Evolutionary conservation across 768 basidiomycete species (phyloP), one percentile per base, ranked within the genome.

Genomic region (Trametes cingulata): DNA sequence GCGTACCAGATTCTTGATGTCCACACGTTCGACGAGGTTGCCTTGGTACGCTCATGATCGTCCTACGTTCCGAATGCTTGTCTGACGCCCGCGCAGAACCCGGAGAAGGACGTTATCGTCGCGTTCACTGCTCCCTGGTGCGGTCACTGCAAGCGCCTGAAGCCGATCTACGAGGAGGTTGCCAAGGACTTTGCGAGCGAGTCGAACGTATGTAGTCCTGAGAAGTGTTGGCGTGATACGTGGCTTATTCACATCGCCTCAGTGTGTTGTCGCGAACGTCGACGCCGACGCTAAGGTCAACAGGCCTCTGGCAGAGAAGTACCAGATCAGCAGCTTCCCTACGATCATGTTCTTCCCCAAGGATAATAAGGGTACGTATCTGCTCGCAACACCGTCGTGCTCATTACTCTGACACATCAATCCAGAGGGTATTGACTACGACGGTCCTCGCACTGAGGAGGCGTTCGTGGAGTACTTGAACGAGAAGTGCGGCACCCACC

Each of bases 311-410:
- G 85, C 88, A 9, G 63, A 71, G 37, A 83, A 85, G 71, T 95
- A 95, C 68, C 90, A 79, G 6, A 83, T 99, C 57, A 68, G 73
- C 19, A 84, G 87, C 60, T 99, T 86, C 85, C 97, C 97, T 0
- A 98, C 95, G 19, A 85, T 99, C 79, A 95, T 93, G 74, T 95
- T 95, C 80, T 97, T 94, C 86, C 81, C 91, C 64, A 87, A 87
- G 65, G 85, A 80, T 63, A 78, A 80, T 67, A 85, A 85, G 68
- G 68, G 67, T 66, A 43, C 33, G 65, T 39, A 35, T 40, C 2
- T 29, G 24, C 24, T 50, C 45, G 12, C 20, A 1, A 1, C 22
- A 14, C 33, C n/a, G 2, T 22, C 2, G 35, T 19, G 17, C 25
- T 15, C 6, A 47, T 2, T 27, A 22, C 17, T 14, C 48, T 46